phyloP scores from a whole-genome alignment of 2,329 filamentous ascomycete genomes.

The Fusarium virguliforme region DNA sequence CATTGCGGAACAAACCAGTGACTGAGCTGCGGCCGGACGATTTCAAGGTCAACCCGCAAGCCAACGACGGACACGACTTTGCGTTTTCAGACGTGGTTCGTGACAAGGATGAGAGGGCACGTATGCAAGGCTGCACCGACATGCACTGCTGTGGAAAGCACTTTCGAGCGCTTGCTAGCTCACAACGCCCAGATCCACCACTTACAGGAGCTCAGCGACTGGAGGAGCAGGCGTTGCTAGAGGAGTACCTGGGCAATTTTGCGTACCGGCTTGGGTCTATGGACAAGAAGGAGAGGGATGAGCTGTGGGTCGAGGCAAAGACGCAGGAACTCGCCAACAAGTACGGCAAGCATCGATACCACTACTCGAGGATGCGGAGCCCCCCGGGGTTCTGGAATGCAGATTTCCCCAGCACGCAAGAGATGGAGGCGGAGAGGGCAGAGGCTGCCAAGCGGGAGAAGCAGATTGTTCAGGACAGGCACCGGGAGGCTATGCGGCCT shows the following conservation, averaged over 20 bases:
- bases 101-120: slow-evolving; percentile 77
- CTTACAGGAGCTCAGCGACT: slow-evolving; percentile 56
- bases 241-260: slow-evolving; percentile 71
- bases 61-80: slow-evolving; percentile 79
- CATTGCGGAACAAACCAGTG: slow-evolving; percentile 72
- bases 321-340: slow-evolving; percentile 81
- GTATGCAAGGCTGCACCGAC: slow-evolving; percentile 81
- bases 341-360: slow-evolving; percentile 83
- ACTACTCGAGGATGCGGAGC: slow-evolving; percentile 78
- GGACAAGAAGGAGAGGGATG: slow-evolving; percentile 72
- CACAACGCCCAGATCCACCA: slow-evolving; percentile 62
- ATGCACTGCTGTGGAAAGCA: slow-evolving; percentile 82
- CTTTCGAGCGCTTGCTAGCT: slow-evolving; percentile 77
- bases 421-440: slow-evolving; percentile 76
- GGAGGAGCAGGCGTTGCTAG: slow-evolving; percentile 67
- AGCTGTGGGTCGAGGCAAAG: slow-evolving; percentile 82
- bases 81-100: slow-evolving; percentile 85
- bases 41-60: slow-evolving; percentile 85
- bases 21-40: slow-evolving; percentile 75
- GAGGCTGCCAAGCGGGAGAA: slow-evolving; percentile 76
- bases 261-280: slow-evolving; percentile 73
- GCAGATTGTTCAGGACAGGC: slow-evolving; percentile 78
- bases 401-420: slow-evolving; percentile 92
- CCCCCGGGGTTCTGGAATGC: slow-evolving; percentile 93
- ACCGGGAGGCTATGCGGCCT: slow-evolving; percentile 84